Evolutionary conservation across 495 filamentous ascomycete species (phyloP).

Genomic region (Mycothermus thermophilus): DNA sequence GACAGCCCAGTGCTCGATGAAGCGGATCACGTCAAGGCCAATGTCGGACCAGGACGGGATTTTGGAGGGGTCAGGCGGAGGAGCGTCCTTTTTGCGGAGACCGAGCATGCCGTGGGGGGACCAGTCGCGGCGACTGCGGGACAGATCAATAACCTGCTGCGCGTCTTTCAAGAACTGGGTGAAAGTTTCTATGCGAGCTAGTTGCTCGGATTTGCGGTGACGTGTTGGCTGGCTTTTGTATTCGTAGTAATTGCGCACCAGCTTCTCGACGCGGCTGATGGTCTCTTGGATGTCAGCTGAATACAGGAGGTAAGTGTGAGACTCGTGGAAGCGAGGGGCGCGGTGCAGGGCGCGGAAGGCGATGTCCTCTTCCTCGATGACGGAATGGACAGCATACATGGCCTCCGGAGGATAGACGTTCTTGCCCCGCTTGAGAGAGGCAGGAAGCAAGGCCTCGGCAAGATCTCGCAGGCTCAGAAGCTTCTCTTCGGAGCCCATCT

Average conservation of each 20-base stretch:
- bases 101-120: slow-evolving; percentile 41
- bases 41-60: slow-evolving; percentile 26
- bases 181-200: no score
- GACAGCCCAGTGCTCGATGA: slow-evolving; percentile 55
- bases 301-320: slow-evolving; percentile 26
- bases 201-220: no score
- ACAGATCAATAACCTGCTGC: slow-evolving; percentile 48
- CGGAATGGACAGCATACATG: slow-evolving; percentile 56
- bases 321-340: slow-evolving; percentile 18
- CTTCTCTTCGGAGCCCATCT: slow-evolving; percentile 34
- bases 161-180: slow-evolving; percentile 49
- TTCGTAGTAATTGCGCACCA: slow-evolving; percentile 23
- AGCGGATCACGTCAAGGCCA: slow-evolving; percentile 51
- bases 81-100: slow-evolving; percentile 21
- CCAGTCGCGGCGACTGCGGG: slow-evolving; percentile 47
- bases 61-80: slow-evolving; percentile 1
- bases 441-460: slow-evolving; percentile 34
- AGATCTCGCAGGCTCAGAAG: slow-evolving; percentile 52
- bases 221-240: not conserved
- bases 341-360: slow-evolving; percentile 29
- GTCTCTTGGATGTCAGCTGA: slow-evolving; percentile 17
- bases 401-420: slow-evolving; percentile 38
- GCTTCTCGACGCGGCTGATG: slow-evolving; percentile 14
- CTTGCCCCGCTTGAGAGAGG: slow-evolving; percentile 31
- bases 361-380: slow-evolving; percentile 41